Percentiles rank a stretch among this genome's conserved stretches.
Conservation (phyloP, 164 flowering plant genomes). For the Tetrastigma voinierianum region DNA sequence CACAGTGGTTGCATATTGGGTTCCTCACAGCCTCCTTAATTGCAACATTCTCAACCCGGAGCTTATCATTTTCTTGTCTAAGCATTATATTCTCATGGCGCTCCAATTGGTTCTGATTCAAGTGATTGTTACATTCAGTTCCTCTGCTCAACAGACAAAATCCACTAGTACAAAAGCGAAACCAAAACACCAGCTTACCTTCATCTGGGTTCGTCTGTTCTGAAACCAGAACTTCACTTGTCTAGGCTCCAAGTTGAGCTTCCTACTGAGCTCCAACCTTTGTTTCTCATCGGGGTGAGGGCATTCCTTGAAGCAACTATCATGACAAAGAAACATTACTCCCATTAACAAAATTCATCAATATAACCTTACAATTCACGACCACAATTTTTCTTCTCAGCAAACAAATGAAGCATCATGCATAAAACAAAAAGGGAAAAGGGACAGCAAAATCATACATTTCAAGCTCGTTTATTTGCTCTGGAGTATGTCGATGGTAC, state of each 20-base stretch:
- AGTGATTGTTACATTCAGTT: neutral
- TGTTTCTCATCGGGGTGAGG: slow-evolving; percentile 70
- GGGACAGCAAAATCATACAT: slow-evolving; percentile 21
- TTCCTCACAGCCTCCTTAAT: slow-evolving; percentile 42
- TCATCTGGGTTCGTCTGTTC: slow-evolving; percentile 68
- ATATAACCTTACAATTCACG: neutral
- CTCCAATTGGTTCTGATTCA: slow-evolving; percentile 51
- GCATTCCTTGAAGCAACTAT: slow-evolving; percentile 54
- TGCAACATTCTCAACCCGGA: slow-evolving; percentile 41
- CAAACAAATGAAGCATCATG: neutral
- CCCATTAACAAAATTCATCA: slow-evolving; percentile 3
- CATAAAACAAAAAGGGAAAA: neutral
- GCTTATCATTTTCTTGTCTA: slow-evolving; percentile 56
- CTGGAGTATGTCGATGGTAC: slow-evolving; percentile 57
- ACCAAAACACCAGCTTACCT: slow-evolving; percentile 31
- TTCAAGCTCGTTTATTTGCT: slow-evolving; percentile 67
- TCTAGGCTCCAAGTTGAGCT: slow-evolving; percentile 42
- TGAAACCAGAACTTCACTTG: slow-evolving; percentile 80
- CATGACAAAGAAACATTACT: neutral
- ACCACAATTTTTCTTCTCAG: no score
- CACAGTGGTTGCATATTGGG: slow-evolving; percentile 53
- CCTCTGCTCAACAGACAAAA: no score
- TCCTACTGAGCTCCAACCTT: slow-evolving; percentile 47
- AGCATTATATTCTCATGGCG: slow-evolving; percentile 55
- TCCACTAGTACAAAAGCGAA: neutral